Evolutionary conservation across 805 yeast genomes (phyloP).

Genomic region (Metschnikowia arizonensis): DNA sequence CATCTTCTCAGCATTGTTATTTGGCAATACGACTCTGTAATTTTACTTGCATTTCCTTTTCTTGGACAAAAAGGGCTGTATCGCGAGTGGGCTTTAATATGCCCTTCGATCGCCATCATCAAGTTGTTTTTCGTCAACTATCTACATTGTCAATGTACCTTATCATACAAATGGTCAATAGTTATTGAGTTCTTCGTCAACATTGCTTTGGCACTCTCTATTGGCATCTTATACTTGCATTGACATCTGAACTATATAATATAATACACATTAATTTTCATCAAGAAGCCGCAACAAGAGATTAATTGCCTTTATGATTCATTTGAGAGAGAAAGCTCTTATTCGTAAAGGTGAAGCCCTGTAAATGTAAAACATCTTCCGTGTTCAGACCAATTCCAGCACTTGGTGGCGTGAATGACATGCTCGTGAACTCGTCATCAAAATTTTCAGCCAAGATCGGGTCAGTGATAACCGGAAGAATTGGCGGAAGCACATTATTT

Average conservation of each 20-base stretch:
- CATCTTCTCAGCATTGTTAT: slow-evolving; percentile 7
- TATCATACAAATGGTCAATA: slow-evolving; percentile 13
- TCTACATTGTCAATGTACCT: slow-evolving; percentile 12
- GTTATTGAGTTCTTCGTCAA: slow-evolving; percentile 7
- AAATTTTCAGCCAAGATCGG: slow-evolving; percentile 84
- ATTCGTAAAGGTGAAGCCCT: slow-evolving; percentile 41
- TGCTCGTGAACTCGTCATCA: slow-evolving; percentile 70
- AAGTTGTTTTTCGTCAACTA: slow-evolving; percentile 16
- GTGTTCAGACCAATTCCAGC: slow-evolving; percentile 1
- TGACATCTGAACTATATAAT: not conserved
- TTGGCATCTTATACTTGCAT: slow-evolving; percentile 12
- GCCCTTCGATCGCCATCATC: not conserved
- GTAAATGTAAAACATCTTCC: slow-evolving; percentile 35
- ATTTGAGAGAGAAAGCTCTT: slow-evolving; percentile 25
- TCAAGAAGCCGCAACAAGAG: not conserved
- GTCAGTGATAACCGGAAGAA: slow-evolving; percentile 75
- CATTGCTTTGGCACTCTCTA: slow-evolving; percentile 1
- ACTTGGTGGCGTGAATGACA: slow-evolving; percentile 44
- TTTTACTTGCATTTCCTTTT: slow-evolving; percentile 12
- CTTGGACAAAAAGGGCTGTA: not conserved
- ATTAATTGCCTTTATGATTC: not conserved
- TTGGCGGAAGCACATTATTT: slow-evolving; percentile 59
- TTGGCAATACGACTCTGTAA: slow-evolving; percentile 14
- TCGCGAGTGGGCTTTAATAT: not conserved
- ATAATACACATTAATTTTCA: not conserved